Base-by-base conservation (phyloP, 1,139 yeast species). In the Geotrichum macrosporum region DNA sequence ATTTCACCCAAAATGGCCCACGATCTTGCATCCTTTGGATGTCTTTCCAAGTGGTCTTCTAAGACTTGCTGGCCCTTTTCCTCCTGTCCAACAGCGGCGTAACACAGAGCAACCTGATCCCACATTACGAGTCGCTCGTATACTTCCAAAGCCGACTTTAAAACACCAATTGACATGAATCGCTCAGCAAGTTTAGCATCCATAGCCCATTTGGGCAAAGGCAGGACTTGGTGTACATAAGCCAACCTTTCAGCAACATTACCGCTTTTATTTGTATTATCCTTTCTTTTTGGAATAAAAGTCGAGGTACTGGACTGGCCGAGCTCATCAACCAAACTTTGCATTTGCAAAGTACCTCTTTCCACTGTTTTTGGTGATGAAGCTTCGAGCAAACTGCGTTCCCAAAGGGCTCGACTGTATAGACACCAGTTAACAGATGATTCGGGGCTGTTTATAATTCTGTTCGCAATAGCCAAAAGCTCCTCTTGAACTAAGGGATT, bases 331-430 rank as follows among this genome's bases (percentile, higher is more conserved):
- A 89, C 92, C 43, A 94, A 71, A 3, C 95, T 81, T 44, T 92
- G 94, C 82, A 94, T 81, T 66, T 94, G 98, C 46, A 92, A 71
- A 12, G 89, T 81, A 46, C 97, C 97, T 64, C 98, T 77, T 66
- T 94, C 98, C 19, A 89, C 81, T 1, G 97, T 89, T 61, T 85
- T 81, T 3, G 95, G 80, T 54, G 81, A 82, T 38, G 74, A 74
- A 0, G 95, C 78, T 64, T 94, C 98, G 36, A 89, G 70, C 15
- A 85, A 58, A 10, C 96, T 86, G 62, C 98, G 76, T 58, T 84
- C 86, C 96, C 97, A 89, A 46, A 94, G 70, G 0, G 95, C 87
- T 55, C 94, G 73, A 3, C 94, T 78, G 59, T 81, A 87, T 3
- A 92, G 65, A 1, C 85, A 69, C 94, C 96, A 88, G 64, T 85